Base-by-base conservation (phyloP, 805 yeast species). In the Candida montana region DNA sequence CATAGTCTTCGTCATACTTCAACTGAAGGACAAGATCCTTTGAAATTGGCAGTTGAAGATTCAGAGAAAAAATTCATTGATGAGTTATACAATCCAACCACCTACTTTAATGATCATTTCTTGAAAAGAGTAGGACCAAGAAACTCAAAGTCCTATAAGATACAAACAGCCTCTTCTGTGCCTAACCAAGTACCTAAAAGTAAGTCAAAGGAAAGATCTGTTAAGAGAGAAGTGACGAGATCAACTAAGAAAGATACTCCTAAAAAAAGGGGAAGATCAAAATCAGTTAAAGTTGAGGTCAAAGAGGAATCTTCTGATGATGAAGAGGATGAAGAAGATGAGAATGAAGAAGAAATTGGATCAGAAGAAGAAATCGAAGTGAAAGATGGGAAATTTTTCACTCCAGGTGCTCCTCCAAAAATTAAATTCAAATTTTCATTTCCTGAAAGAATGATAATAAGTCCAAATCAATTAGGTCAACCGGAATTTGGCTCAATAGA, bases 401-500 rank as follows among this genome's bases (percentile, higher is more conserved):
- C 16, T 9, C 17, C 26, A 8, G 54, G 50, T 2, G 9, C 50
- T 0, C 39, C 49, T 8, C 57, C 60, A 19, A 52, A 44, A 26
- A 40, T 48, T 18, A 48, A 40, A 11, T 38, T 74, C 8, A 61
- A 53, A 4, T 54, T 69, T 3, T 42, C 57, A 12, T 59, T 64
- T 20, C 77, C 77, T 8, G 62, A 65, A 19, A 79, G 73, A 33
- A 59, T 70, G 4, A 65, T 81, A 5, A 71, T 83, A 0, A 81
- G 82, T 51, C 89, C 90, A 7, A 62, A 66, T 20, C 84, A 80
- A 59, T 66, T 71, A 5, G 59, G 74, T 0, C 53, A 59, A 7
- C 81, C 84, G 1, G 54, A 67, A 39, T 75, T 59, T 7, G 48
- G 57, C 5, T 59, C 61, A 17, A 48, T 83, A 31, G 64, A 61